Percentiles rank a stretch among this genome's conserved stretches.
These are phyloP conservation scores for Kickxella alabastrina DNA, from an alignment of 192 early-diverging fungal genomes.

Conservation along the genomic window DNA sequence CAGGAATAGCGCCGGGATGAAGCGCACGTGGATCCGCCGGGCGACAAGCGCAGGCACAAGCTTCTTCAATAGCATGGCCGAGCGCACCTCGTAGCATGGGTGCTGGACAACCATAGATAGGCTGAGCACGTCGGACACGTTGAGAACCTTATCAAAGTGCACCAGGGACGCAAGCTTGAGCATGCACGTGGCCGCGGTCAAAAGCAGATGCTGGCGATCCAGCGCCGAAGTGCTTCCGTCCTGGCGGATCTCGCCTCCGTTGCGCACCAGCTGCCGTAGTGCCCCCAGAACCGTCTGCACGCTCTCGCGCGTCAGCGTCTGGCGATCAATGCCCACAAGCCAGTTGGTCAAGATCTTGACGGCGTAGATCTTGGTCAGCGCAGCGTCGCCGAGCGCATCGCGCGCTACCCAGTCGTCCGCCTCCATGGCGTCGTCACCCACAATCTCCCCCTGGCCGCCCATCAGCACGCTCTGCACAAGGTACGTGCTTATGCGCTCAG, in stretches of 20 bases:
- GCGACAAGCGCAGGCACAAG: slow-evolving; percentile 67
- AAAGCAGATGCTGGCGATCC: slow-evolving; percentile 61
- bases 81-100: slow-evolving; percentile 75
- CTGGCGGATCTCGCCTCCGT: slow-evolving; percentile 62
- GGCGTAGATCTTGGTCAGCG: slow-evolving; percentile 19
- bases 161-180: slow-evolving; percentile 57
- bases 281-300: slow-evolving; percentile 66
- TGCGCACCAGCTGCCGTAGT: slow-evolving; percentile 58
- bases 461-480: slow-evolving; percentile 54
- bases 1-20: slow-evolving; percentile 67
- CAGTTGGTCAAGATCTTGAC: slow-evolving; percentile 65
- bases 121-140: slow-evolving; percentile 53
- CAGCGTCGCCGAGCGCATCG: slow-evolving; percentile 51
- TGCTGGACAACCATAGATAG: slow-evolving; percentile 69
- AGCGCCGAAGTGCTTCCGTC: slow-evolving; percentile 51
- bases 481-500: slow-evolving; percentile 52
- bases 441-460: slow-evolving; percentile 1
- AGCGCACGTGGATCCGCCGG: slow-evolving; percentile 64
- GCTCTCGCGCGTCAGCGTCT: slow-evolving; percentile 53
- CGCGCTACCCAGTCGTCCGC: slow-evolving; percentile 64
- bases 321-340: slow-evolving; percentile 49
- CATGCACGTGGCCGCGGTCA: slow-evolving; percentile 62
- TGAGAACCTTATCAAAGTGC: slow-evolving; percentile 54
- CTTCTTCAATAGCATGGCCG: slow-evolving; percentile 59
- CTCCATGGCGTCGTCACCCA: neutral